phyloP scores from a whole-genome alignment of 2,329 filamentous ascomycete genomes.

The Ustilaginoidea virens region DNA sequence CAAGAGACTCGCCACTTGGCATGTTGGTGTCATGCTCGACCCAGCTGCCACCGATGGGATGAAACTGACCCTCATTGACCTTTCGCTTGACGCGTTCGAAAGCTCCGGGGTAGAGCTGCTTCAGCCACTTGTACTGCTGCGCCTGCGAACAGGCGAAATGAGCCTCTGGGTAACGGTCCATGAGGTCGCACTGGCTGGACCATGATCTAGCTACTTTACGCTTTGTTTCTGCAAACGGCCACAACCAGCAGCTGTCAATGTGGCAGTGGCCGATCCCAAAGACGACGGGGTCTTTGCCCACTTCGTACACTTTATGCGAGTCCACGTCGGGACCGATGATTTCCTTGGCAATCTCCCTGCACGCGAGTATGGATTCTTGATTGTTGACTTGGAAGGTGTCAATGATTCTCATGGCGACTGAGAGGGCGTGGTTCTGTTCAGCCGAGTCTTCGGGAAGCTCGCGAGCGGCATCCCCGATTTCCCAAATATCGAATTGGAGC shows the following conservation, averaged over 20 bases:
- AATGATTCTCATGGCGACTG: constrained; percentile 77
- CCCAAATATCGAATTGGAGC: constrained; percentile 88
- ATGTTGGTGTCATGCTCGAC: constrained; percentile 98
- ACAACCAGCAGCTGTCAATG: constrained; percentile 96
- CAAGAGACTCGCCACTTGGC: constrained; percentile 86
- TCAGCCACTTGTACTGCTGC: constrained; percentile 96
- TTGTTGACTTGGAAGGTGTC: constrained; percentile 74
- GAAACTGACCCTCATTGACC: constrained; percentile 79
- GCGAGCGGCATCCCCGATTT: constrained; percentile 79
- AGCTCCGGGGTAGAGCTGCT: constrained; percentile 72
- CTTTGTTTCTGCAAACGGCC: constrained; percentile 96
- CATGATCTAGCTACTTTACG: constrained; percentile 91
- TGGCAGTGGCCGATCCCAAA: constrained; percentile 92
- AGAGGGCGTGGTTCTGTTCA: constrained; percentile 74
- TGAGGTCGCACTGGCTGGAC: constrained; percentile 90
- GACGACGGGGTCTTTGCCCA: constrained; percentile 58
- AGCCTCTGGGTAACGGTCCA: constrained; percentile 89
- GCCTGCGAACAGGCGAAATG: constrained; percentile 87
- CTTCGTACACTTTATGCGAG: constrained; percentile 70
- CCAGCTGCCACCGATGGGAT: constrained; percentile 95
- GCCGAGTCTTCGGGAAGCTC: constrained; percentile 83
- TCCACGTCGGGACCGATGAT: constrained; percentile 74
- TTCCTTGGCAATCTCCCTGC: constrained; percentile 66
- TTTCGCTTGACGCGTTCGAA: constrained; percentile 86
- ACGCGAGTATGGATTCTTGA: constrained; percentile 61